Evolutionary conservation across 2,329 filamentous ascomycete species (phyloP).

Genomic region (Colletotrichum nymphaeae): DNA sequence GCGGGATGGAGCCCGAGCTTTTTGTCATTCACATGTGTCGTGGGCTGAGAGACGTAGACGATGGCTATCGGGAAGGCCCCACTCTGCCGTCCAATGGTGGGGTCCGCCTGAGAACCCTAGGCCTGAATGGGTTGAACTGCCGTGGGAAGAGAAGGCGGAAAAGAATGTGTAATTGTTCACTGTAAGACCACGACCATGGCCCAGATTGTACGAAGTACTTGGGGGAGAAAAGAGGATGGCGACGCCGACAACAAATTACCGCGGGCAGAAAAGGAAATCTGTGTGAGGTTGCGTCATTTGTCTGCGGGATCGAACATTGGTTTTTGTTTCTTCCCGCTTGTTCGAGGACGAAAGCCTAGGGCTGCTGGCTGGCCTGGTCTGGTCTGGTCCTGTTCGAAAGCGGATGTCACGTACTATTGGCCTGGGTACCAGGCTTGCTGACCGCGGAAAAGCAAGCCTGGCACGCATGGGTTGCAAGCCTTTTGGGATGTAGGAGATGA

Average conservation of each 20-base stretch:
- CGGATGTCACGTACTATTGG: neutral
- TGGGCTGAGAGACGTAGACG: conserved; percentile 16
- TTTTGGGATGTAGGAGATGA: neutral
- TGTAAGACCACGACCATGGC: conserved; percentile 16
- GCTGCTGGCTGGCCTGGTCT: neutral
- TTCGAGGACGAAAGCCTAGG: conserved; percentile 8
- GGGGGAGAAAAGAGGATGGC: conserved; percentile 1
- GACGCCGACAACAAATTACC: neutral
- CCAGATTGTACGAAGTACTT: neutral
- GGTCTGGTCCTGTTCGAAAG: neutral
- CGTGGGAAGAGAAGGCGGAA: neutral
- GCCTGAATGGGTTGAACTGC: conserved; percentile 6
- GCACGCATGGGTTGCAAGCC: neutral
- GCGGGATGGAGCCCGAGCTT: neutral
- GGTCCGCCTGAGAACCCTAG: neutral
- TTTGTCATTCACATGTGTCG: conserved; percentile 36
- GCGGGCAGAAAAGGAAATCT: conserved; percentile 11
- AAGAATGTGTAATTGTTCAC: conserved; percentile 31
- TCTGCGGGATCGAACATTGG: neutral
- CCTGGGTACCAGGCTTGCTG: neutral
- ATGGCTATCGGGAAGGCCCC: conserved; percentile 24
- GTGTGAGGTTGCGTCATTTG: conserved; percentile 16
- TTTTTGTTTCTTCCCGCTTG: neutral
- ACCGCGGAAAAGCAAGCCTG: neutral
- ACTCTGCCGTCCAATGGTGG: conserved; percentile 27